Evolutionary conservation across 2,329 filamentous ascomycete species (phyloP).

Genomic region (Endoconidiophora laricicola): DNA sequence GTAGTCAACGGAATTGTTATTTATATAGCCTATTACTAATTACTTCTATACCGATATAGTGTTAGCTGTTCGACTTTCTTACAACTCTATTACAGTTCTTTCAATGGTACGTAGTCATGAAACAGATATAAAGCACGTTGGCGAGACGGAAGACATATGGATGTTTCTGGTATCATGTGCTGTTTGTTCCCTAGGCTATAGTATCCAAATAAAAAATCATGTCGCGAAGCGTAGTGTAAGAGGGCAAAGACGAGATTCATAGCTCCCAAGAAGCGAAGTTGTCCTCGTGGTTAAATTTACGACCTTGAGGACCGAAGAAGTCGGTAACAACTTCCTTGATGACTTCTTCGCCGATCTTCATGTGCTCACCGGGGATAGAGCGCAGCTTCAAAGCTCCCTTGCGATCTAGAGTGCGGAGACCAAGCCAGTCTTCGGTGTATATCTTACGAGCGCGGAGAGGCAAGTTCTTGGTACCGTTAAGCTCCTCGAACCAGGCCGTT

Average conservation of each 20-base stretch:
- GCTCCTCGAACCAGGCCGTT: constrained; percentile 78
- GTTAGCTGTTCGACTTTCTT: too few species aligned
- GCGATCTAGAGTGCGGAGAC: constrained; percentile 60
- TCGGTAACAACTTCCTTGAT: constrained; percentile 48
- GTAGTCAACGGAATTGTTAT: too few species aligned
- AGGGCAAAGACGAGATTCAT: neutral
- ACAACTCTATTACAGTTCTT: too few species aligned
- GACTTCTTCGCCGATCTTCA: constrained; percentile 54
- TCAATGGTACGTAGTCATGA: too few species aligned
- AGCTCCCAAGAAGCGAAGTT: constrained; percentile 3
- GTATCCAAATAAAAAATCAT: too few species aligned
- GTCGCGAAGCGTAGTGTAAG: too few species aligned
- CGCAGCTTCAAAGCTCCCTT: constrained; percentile 65
- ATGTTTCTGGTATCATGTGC: too few species aligned
- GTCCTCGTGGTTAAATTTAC: constrained; percentile 18
- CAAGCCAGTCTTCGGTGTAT: constrained; percentile 89
- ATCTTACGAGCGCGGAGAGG: constrained; percentile 51
- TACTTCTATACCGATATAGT: too few species aligned
- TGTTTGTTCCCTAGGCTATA: too few species aligned
- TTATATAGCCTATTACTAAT: too few species aligned
- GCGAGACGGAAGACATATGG: too few species aligned
- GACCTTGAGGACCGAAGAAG: constrained; percentile 43
- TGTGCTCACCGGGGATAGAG: constrained; percentile 61
- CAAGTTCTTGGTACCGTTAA: constrained; percentile 53
- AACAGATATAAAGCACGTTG: too few species aligned